These are phyloP conservation scores for Amanita brunnescens DNA, from an alignment of 768 basidiomycete species.

Conservation along the genomic window DNA sequence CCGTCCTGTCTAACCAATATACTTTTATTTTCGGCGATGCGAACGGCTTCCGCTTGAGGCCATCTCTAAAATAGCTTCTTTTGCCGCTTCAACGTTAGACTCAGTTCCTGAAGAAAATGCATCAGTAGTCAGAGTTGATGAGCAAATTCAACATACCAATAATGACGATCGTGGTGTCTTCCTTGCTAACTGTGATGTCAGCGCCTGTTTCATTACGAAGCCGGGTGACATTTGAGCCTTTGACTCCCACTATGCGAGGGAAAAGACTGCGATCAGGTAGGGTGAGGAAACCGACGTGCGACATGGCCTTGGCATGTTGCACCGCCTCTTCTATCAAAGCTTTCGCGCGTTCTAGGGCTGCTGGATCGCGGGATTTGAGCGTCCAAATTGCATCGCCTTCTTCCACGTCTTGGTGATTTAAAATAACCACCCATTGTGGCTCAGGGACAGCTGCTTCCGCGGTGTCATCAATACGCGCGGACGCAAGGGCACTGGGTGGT, in stretches of 20 bases:
- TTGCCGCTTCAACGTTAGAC: slow-evolving; percentile 60
- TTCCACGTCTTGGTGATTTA: slow-evolving; percentile 73
- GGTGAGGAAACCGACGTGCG: slow-evolving; percentile 80
- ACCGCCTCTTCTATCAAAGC: slow-evolving; percentile 59
- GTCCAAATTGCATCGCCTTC: slow-evolving; percentile 85
- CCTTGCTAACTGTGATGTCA: slow-evolving; percentile 86
- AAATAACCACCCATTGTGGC: slow-evolving; percentile 65
- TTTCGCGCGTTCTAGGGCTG: slow-evolving; percentile 68
- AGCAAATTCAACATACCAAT: slow-evolving; percentile 47
- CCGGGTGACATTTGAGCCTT: slow-evolving; percentile 84
- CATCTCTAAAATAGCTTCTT: slow-evolving; percentile 66
- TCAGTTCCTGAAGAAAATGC: slow-evolving; percentile 45
- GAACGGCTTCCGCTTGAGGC: slow-evolving; percentile 29
- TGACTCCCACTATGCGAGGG: slow-evolving; percentile 89
- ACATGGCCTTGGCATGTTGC: slow-evolving; percentile 60
- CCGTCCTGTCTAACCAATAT: slow-evolving; percentile 9
- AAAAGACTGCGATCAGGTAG: slow-evolving; percentile 76
- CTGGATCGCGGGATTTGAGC: slow-evolving; percentile 72
- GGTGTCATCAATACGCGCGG: slow-evolving; percentile 83
- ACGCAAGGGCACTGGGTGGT: slow-evolving; percentile 34
- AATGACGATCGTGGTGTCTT: slow-evolving; percentile 81
- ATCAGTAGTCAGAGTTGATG: slow-evolving; percentile 1
- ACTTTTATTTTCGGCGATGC: slow-evolving; percentile 30
- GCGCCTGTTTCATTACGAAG: slow-evolving; percentile 85
- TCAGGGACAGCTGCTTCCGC: slow-evolving; percentile 40